These are phyloP conservation scores for Colletotrichum cereale DNA, from an alignment of 2,329 filamentous ascomycete species.

Conservation along the genomic window DNA sequence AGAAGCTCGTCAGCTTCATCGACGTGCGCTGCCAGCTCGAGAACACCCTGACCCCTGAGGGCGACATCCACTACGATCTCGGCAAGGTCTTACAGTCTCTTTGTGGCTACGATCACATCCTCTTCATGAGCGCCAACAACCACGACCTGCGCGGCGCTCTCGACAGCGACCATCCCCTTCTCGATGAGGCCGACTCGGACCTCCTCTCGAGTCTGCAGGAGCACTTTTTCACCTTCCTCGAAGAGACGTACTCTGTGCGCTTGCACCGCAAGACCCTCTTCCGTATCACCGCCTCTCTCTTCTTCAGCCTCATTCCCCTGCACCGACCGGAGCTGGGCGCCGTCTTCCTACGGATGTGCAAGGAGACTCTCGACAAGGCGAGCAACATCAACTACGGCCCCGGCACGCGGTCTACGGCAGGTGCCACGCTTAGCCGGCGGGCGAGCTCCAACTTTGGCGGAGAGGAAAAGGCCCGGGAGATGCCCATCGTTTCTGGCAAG, in stretches of 20 bases:
- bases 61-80: slow-evolving; percentile 49
- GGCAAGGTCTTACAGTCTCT: slow-evolving; percentile 49
- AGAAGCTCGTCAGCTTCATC: slow-evolving; percentile 46
- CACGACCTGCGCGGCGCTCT: slow-evolving; percentile 39
- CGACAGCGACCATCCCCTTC: slow-evolving; percentile 41
- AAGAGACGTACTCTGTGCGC: slow-evolving; percentile 44
- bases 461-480: slow-evolving; percentile 37
- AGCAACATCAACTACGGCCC: slow-evolving; percentile 41
- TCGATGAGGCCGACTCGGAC: slow-evolving; percentile 44
- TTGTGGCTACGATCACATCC: slow-evolving; percentile 48
- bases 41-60: slow-evolving; percentile 45
- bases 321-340: slow-evolving; percentile 45
- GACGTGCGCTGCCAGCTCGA: slow-evolving; percentile 49
- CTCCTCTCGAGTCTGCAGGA: slow-evolving; percentile 45
- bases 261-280: slow-evolving; percentile 48
- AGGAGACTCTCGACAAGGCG: slow-evolving; percentile 46
- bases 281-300: slow-evolving; percentile 47
- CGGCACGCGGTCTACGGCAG: slow-evolving; percentile 34
- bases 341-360: slow-evolving; percentile 46
- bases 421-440: slow-evolving; percentile 33
- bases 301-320: slow-evolving; percentile 49
- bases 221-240: slow-evolving; percentile 46
- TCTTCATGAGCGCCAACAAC: slow-evolving; percentile 44
- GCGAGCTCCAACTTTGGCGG: slow-evolving; percentile 39
- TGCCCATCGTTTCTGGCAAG: slow-evolving; percentile 32